Base-by-base conservation (phyloP, 306 rosid species). In the Spatholobus suberectus region DNA sequence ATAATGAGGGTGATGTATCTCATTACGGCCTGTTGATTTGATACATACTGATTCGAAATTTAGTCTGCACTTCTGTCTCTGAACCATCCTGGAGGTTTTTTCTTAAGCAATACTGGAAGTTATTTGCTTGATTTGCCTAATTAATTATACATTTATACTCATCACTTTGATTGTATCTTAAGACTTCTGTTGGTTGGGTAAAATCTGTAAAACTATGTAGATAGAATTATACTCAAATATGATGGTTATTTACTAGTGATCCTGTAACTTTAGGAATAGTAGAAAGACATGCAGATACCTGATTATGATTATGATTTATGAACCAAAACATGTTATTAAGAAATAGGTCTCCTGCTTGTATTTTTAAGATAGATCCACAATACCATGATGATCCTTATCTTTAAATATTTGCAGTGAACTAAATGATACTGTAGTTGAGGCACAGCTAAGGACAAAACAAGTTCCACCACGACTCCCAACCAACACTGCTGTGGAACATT, bases 341-440 rank as follows among this genome's bases (percentile, higher is more conserved):
- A 23, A 49, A 32, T 69, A 18, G n/a, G 63, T 73, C 40, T 66
- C 68, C 47, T 73, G 73, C 86, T 81, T 61, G 49, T 13, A 46
- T 41, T 73, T 70, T 75, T 54, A 35, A 12, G 69, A 37, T 76
- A 18, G 76, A 79, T 76, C 47, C 27, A 47, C 41, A 65, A 17
- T 83, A 46, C 72, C 61, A 13, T 38, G 20, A 35, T 88, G 76
- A 69, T 63, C 63, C 41, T 76, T 82, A 46, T 72, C 29, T 81
- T 86, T 52, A 44, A 78, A 49, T 71, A 26, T 85, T 57, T 86
- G 72, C 87, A 94, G 98, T 70, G 98, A 94, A 81, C 87, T 94
- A 65, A 91, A 94, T 5, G 98, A 94, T 73, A 94, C 98, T 34
- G 95, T 91, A 52, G 90, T 84, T 6, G 90, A 87, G 86, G 90